A percentile compares a stretch with the other conserved stretches of the same genome.
These are phyloP conservation scores for Aspergillus sp. DNA, from an alignment of 2,329 filamentous ascomycete species.

Conservation along the genomic window DNA sequence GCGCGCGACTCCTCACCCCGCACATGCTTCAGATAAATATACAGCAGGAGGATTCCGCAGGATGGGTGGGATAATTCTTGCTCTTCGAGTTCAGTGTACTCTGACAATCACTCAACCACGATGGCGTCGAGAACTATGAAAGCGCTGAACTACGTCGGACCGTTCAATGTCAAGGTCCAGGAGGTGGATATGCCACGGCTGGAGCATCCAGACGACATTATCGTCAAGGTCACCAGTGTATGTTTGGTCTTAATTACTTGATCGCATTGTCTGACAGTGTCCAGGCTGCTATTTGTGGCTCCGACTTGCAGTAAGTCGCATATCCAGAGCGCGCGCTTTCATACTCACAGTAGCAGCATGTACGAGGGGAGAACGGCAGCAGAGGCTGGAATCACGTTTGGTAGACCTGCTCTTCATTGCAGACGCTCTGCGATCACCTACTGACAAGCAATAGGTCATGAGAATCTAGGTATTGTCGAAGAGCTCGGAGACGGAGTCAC, in stretches of 20 bases:
- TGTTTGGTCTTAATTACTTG: constrained; percentile 31
- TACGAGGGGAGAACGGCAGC: constrained; percentile 67
- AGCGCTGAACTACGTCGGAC: constrained; percentile 63
- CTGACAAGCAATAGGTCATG: constrained; percentile 44
- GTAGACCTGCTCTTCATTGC: constrained; percentile 1
- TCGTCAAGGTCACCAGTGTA: constrained; percentile 65
- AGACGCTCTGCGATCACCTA: too few species aligned
- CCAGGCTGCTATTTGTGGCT: constrained; percentile 54
- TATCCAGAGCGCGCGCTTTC: constrained; percentile 13
- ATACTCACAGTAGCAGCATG: constrained; percentile 49
- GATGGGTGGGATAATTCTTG: neutral
- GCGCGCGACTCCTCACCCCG: constrained; percentile 5
- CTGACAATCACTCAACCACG: neutral
- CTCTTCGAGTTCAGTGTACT: neutral
- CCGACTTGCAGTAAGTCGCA: constrained; percentile 44
- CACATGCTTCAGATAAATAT: neutral
- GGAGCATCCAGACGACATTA: constrained; percentile 64
- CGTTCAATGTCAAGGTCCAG: constrained; percentile 63
- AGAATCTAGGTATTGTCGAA: constrained; percentile 61
- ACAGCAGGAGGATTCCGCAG: neutral
- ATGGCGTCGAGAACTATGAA: constrained; percentile 52
- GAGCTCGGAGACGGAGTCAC: constrained; percentile 60
- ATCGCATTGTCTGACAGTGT: neutral
- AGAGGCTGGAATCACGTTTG: constrained; percentile 61
- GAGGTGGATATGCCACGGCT: constrained; percentile 60